Evolutionary conservation across 2,329 filamentous ascomycete species (phyloP), one percentile per base, ranked within the genome.

Genomic region (Xylariales sp.): DNA sequence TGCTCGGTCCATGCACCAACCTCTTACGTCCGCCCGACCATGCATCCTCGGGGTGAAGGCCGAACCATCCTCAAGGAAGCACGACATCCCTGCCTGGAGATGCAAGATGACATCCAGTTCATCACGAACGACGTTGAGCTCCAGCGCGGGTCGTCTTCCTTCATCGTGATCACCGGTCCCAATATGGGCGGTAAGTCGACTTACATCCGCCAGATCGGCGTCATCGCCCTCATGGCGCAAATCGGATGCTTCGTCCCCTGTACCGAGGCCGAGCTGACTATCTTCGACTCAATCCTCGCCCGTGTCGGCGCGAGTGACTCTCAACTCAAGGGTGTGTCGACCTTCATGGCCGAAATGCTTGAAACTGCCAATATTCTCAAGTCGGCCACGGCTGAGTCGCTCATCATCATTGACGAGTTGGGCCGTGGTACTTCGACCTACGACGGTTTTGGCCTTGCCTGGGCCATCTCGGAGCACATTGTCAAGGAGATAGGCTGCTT

Each of bases 181-280:
- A 98, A 98, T 65, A 98, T 98, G 93, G 94, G 93, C 52, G 93
- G 93, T 54, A 98, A 98, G 68, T 95, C 88, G 7, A 98, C 91
- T 0, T 98, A 96, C 61, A 98, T 98, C 58, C 86, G 94, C 14
- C 93, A 97, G 62, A 94, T 95, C 16, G 93, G 91, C 22, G 93
- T 96, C 40, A 93, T 98, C 46, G 91, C 93, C 1, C 76, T 98
- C 25, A 95, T 98, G 89, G 93, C 93, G 1, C 93, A 98, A 61
- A 82, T 95, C 15, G 93, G 93, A 42, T 95, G 89, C 64, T 98
- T 97, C 57, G 94, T 98, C 0, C 93, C 93, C 1, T 96, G 90
- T 56, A 71, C 83, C 3, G 83, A 88, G 59, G 93, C 94, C 11
- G 90, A 97, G 63, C 69, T 98, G 32, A 95, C 88, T 12, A 89